Percentiles rank a stretch among this genome's conserved stretches.
These are phyloP conservation scores for Apiospora marii DNA, from an alignment of 2,329 filamentous ascomycete genomes.

Conservation along the genomic window DNA sequence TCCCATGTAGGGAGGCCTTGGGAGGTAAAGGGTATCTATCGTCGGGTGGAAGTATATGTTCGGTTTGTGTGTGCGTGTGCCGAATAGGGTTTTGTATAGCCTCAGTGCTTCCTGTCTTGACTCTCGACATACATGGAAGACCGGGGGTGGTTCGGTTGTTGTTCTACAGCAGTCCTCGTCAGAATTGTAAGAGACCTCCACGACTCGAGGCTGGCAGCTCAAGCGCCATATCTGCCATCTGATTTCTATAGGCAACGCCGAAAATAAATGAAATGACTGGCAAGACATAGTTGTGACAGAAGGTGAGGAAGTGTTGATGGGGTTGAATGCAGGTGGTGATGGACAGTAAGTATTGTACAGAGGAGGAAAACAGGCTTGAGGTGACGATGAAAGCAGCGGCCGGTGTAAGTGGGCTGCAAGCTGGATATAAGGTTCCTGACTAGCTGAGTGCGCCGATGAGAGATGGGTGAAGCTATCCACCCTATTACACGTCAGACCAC, in stretches of 20 bases:
- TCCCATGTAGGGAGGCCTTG: conserved; percentile 48
- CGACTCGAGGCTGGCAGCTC: conserved; percentile 47
- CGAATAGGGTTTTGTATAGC: conserved; percentile 47
- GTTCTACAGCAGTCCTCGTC: conserved; percentile 47
- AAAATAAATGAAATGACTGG: conserved; percentile 44
- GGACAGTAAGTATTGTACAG: neutral
- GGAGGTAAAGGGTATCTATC: conserved; percentile 48
- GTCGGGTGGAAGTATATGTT: conserved; percentile 42
- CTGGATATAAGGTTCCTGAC: conserved; percentile 21
- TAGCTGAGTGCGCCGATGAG: conserved; percentile 2
- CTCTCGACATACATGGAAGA: conserved; percentile 52
- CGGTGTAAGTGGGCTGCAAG: conserved; percentile 5
- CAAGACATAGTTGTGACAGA: conserved; percentile 31
- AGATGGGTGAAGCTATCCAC: conserved; percentile 18
- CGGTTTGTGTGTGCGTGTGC: conserved; percentile 41
- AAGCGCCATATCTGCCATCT: conserved; percentile 50
- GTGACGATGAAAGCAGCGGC: neutral
- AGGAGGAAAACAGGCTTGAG: neutral
- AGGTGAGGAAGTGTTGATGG: neutral
- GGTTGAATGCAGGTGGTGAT: neutral
- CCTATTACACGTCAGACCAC: conserved; percentile 18
- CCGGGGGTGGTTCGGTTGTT: conserved; percentile 47
- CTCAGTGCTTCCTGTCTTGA: conserved; percentile 50
- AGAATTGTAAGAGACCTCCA: conserved; percentile 49
- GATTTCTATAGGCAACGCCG: conserved; percentile 48